These are phyloP conservation scores for Candida ascalaphidarum DNA, from an alignment of 805 yeast genomes.

Conservation along the genomic window DNA sequence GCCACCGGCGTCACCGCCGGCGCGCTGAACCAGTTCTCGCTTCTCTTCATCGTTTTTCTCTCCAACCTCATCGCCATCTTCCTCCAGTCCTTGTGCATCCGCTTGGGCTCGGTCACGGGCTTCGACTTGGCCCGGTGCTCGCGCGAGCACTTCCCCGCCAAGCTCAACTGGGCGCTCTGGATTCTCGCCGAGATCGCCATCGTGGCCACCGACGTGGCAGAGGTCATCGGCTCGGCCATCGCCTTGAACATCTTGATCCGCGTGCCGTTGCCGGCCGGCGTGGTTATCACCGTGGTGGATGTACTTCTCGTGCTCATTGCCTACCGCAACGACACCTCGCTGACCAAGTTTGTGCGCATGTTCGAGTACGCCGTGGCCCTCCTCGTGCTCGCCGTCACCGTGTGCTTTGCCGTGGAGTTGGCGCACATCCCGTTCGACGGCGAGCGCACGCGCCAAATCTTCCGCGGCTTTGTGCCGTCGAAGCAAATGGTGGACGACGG, in stretches of 20 bases:
- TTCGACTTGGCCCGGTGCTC: conserved; percentile 38
- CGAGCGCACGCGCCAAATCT: conserved; percentile 19
- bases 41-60: conserved; percentile 33
- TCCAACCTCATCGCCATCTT: conserved; percentile 40
- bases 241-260: conserved; percentile 38
- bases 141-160: conserved; percentile 28
- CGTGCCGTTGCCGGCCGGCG: conserved; percentile 43
- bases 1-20: conserved; percentile 43
- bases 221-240: conserved; percentile 44
- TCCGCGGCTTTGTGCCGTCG: conserved; percentile 39
- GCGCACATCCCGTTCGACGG: conserved; percentile 22
- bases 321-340: conserved; percentile 34
- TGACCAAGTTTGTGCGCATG: conserved; percentile 20
- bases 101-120: conserved; percentile 43
- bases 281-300: conserved; percentile 35
- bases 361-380: conserved; percentile 37
- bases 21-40: conserved; percentile 32
- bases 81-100: conserved; percentile 35
- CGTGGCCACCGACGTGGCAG: conserved; percentile 46
- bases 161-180: conserved; percentile 32
- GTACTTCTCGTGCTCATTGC: conserved; percentile 40
- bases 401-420: conserved; percentile 39
- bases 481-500: conserved; percentile 30
- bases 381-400: conserved; percentile 33
- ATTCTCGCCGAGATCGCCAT: conserved; percentile 40